Base-by-base conservation (phyloP, 306 rosid species). In the Castanea crenata region DNA sequence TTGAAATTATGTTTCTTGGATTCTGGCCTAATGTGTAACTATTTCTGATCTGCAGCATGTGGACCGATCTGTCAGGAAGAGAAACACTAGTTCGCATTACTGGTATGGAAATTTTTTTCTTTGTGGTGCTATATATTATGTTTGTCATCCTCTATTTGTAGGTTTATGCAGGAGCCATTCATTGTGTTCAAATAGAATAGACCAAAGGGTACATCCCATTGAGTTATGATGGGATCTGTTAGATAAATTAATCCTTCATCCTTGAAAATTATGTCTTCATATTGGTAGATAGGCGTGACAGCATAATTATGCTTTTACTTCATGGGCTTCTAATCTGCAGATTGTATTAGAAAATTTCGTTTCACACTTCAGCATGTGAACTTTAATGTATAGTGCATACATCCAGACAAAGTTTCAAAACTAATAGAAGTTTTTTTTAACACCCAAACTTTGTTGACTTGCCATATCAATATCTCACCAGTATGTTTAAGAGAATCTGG, bases 71-170 rank as follows among this genome's bases (percentile, higher is more conserved):
- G 67, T 92, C 97, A 18, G 97, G 97, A 38, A 86, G 93, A 32
- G 97, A 92, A 83, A 92, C 97, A 34, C 90, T 92, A 16, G 95
- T 92, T 31, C 97, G 95, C 10, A 90, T 92, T 61, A 92, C 93
- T 5, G 97, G 97, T 92, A 78, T 46, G 81, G 12, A 46, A n/a
- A 69, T 2, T 76, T 56, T 74, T n/a, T 23, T 8, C 55, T 41
- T 34, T 12, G 0, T 49, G 2, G 38, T 71, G 14, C n/a, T 2
- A 14, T 38, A 35, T 3, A 13, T 38, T 63, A 29, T 13, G 69
- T 11, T 3, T 21, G 27, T 23, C 29, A 34, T 9, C 13, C 6
- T 34, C 52, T n/a, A 3, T 64, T 32, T 64, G 11, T 32, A 31
- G 23, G 32, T 5, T 31, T 31, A 19, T 64, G 15, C 18, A 2